phyloP scores from a whole-genome alignment of 805 yeast genomes.

The Yarrowia osloensis region DNA sequence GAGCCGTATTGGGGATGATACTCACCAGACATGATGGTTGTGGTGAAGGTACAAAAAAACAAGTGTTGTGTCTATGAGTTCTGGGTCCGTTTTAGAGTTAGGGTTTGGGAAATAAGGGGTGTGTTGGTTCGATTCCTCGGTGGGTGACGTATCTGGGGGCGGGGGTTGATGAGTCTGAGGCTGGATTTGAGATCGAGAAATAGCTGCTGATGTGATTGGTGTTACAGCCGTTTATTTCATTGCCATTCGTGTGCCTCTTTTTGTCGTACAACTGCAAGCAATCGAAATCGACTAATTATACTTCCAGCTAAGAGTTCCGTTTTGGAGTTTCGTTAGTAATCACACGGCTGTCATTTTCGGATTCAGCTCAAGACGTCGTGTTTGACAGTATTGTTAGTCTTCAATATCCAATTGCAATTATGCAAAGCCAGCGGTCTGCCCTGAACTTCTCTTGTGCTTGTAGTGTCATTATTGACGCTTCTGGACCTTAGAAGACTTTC shows the following conservation, averaged over 20 bases:
- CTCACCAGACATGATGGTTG: slow-evolving; percentile 21
- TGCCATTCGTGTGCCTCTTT: neutral
- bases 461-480: too few relatives aligned
- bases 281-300: neutral
- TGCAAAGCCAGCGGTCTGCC: too few relatives aligned
- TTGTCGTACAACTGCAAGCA: neutral
- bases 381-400: too few relatives aligned
- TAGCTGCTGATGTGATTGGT: too few relatives aligned
- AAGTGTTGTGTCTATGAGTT: neutral
- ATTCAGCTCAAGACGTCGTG: too few relatives aligned
- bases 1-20: neutral
- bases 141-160: neutral
- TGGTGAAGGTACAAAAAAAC: neutral
- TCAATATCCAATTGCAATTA: neutral
- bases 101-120: neutral
- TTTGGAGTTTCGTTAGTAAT: neutral
- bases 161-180: neutral
- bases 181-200: too few relatives aligned
- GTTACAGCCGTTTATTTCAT: too few relatives aligned
- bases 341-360: neutral
- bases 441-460: too few relatives aligned
- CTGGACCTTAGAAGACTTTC: too few relatives aligned
- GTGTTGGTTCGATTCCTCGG: neutral
- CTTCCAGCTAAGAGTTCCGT: neutral
- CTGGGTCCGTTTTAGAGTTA: neutral